Percentiles rank a stretch among this genome's conserved stretches.
phyloP scores from a whole-genome alignment of 345 rosid species.

The Populus tremula region DNA sequence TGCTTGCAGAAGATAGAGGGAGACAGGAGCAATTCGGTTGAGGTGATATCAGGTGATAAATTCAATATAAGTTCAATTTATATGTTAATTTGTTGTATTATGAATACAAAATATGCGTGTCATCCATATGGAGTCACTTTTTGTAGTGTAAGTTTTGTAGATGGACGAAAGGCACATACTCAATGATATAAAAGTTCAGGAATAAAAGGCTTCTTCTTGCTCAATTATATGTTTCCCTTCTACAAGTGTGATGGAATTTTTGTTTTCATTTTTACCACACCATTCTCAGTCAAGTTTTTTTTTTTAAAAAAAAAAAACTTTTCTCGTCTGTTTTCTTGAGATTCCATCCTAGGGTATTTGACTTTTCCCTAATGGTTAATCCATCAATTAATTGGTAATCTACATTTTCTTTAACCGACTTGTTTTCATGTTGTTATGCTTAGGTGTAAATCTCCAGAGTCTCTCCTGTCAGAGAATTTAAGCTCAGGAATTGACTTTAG shows the following conservation, averaged over 20 bases:
- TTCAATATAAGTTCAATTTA: slow-evolving; percentile 33
- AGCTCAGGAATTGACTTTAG: slow-evolving; percentile 27
- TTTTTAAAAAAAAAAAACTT: not conserved
- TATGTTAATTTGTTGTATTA: slow-evolving; percentile 41
- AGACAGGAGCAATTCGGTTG: slow-evolving; percentile 29
- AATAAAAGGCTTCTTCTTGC: slow-evolving; percentile 30
- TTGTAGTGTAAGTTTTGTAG: slow-evolving; percentile 37
- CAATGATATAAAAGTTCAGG: slow-evolving; percentile 22
- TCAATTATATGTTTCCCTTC: not conserved
- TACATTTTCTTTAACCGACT: slow-evolving; percentile 25
- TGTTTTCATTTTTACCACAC: not conserved
- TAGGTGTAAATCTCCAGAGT: slow-evolving; percentile 34
- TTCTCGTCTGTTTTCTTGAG: not conserved
- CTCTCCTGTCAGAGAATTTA: slow-evolving; percentile 29
- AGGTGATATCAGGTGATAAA: slow-evolving; percentile 51
- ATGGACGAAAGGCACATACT: slow-evolving; percentile 27
- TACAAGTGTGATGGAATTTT: not conserved
- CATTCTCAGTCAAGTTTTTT: not conserved
- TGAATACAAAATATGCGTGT: slow-evolving; percentile 25
- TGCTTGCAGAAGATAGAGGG: slow-evolving; percentile 23
- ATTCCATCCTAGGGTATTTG: not conserved
- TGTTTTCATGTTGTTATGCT: slow-evolving; percentile 34
- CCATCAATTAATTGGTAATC: slow-evolving; percentile 1
- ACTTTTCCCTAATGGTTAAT: not conserved
- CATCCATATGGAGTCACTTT: slow-evolving; percentile 22